A percentile compares a stretch with the other conserved stretches of the same genome.
Conservation (phyloP, 2,329 filamentous ascomycete genomes). For the Aspergillus jensenii region DNA sequence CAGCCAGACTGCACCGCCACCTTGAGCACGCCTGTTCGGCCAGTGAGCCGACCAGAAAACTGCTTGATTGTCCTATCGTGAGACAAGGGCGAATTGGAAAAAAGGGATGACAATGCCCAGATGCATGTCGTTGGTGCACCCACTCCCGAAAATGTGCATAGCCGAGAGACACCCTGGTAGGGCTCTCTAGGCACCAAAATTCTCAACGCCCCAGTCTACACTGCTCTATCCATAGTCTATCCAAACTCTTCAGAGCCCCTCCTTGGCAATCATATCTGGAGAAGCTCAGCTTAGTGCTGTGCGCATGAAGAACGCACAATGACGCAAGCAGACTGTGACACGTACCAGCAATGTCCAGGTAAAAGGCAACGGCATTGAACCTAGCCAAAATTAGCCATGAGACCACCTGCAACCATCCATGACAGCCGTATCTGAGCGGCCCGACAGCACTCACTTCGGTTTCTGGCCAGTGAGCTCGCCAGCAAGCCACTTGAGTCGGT, state of each 20-base stretch:
- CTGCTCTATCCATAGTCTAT: background rate
- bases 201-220: conserved; percentile 5
- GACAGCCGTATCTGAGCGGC: background rate
- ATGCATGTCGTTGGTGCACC: conserved; percentile 7
- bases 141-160: conserved; percentile 5
- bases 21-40: background rate
- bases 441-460: conserved; percentile 44
- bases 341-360: conserved; percentile 64
- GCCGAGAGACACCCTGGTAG: conserved; percentile 2
- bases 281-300: conserved; percentile 7
- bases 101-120: background rate
- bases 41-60: background rate
- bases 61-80: background rate
- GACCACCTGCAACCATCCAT: background rate
- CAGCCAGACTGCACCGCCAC: conserved; percentile 18
- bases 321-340: conserved; percentile 1
- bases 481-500: conserved; percentile 59
- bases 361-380: conserved; percentile 65
- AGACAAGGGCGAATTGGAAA: conserved; percentile 2
- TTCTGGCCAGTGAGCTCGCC: conserved; percentile 57
- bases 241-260: conserved; percentile 47
- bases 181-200: conserved; percentile 20
- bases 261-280: conserved; percentile 67
- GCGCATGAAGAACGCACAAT: background rate
- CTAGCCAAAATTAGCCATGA: conserved; percentile 32